Conservation (phyloP, 495 filamentous ascomycete species). For the Penicillium robsamsonii region DNA sequence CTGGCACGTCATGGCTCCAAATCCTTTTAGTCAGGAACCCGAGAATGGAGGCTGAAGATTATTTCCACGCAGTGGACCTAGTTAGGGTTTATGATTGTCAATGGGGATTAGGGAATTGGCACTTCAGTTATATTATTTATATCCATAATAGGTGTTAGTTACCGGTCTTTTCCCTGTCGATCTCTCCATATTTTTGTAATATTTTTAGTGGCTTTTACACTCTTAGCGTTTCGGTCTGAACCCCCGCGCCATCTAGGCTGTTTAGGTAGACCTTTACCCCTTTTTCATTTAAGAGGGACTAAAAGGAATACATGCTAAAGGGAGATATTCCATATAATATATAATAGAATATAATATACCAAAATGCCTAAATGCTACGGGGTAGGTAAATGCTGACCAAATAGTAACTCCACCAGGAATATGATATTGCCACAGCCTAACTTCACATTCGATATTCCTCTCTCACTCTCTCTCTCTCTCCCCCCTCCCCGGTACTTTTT, state of each 20-base stretch:
- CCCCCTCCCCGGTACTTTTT: slow-evolving; percentile 20
- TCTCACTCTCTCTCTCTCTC: slow-evolving; percentile 9
- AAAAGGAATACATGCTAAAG: too few species aligned
- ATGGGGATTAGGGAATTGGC: not conserved
- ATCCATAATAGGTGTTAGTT: too few species aligned
- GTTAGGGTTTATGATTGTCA: not conserved
- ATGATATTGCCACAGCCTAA: slow-evolving; percentile 24
- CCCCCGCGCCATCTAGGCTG: not conserved
- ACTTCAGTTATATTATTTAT: not conserved
- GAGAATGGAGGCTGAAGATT: slow-evolving; percentile 2
- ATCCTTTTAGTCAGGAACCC: not conserved
- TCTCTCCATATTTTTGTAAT: not conserved
- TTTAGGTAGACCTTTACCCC: not conserved
- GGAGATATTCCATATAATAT: not conserved
- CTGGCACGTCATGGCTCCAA: not conserved
- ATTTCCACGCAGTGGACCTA: slow-evolving; percentile 1
- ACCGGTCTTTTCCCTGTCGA: not conserved
- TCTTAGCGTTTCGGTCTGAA: not conserved
- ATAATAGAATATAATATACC: not conserved
- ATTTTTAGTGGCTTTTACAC: not conserved
- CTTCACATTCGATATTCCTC: slow-evolving; percentile 15
- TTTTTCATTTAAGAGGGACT: not conserved
- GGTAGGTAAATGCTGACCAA: not conserved
- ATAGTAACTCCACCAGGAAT: not conserved
- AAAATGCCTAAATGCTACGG: not conserved